Evolutionary conservation across 345 rosid species (phyloP), one percentile per base, ranked within the genome.

Genomic region (Barbarea vulgaris): DNA sequence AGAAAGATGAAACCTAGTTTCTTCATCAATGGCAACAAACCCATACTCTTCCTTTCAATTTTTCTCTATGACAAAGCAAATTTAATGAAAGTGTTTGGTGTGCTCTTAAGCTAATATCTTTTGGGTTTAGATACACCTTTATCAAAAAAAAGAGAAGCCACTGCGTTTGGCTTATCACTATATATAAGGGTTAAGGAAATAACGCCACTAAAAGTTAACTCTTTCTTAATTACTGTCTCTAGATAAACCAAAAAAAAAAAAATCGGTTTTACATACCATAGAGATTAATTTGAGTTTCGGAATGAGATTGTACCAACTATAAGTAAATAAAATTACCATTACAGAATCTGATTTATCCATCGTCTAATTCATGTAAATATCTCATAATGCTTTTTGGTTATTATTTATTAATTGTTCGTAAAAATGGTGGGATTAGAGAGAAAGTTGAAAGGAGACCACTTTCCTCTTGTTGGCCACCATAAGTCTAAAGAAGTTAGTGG

Each of bases 381-480:
- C 69, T 42, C 14, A 22, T 31, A 18, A 53, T 69, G 53, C 72
- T 34, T 53, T 52, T 52, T 44, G 75, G 75, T 81, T 72, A 75
- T 28, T 28, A 39, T 36, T 75, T 72, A 81, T 22, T 78, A 70
- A 74, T 82, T 69, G 48, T 67, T 67, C 17, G 47, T 77, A 37
- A 28, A 52, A 69, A 42, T 69, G 75, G 64, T 71, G 75, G 75
- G 71, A 81, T 77, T 67, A 25, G 84, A 46, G 41, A 53, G 67
- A 82, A 87, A 87, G 77, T 80, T 66, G 76, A 76, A 67, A 82
- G 77, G 61, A 84, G 80, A 74, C 87, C 84, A 82, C 89, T 82
- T 85, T 86, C 77, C 81, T 77, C 25, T 85, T 84, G 90, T 85
- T 82, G 84, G 85, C 48, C 78, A 86, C 87, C 79, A 81, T 81